Conservation (phyloP, 129 eudicot genomes). For the Chrysanthemum makinoi region DNA sequence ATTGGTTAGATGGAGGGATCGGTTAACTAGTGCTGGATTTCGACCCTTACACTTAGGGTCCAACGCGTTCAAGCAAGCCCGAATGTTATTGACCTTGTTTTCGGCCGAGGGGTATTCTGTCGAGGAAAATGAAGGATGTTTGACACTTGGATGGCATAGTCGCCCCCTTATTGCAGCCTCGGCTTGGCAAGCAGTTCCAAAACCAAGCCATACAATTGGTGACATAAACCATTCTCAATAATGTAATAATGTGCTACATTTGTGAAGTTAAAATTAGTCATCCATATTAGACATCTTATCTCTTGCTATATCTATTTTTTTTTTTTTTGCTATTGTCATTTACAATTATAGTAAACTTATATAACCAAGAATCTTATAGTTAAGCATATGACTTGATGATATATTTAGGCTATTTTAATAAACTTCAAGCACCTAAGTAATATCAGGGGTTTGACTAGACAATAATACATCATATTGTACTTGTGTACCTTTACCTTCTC, state of each 20-base stretch:
- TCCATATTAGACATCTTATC: conserved; percentile 16
- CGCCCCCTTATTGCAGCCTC: conserved; percentile 83
- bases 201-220: conserved; percentile 15
- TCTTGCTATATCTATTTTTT: not conserved
- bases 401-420: too few relatives aligned
- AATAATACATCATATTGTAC: too few relatives aligned
- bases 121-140: conserved; percentile 76
- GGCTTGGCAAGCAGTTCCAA: conserved; percentile 60
- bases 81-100: conserved; percentile 66
- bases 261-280: conserved; percentile 24
- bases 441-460: too few relatives aligned
- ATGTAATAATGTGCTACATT: conserved; percentile 29
- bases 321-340: not conserved
- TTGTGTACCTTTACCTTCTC: too few relatives aligned
- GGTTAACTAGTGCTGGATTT: conserved; percentile 58
- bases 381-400: too few relatives aligned
- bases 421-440: too few relatives aligned
- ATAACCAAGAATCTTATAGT: not conserved
- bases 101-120: conserved; percentile 76
- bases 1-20: conserved; percentile 54
- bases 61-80: conserved; percentile 85
- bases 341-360: not conserved
- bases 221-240: conserved; percentile 13
- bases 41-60: conserved; percentile 57
- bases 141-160: conserved; percentile 83